Evolutionary conservation across 2,329 filamentous ascomycete species (phyloP), one percentile per base, ranked within the genome.

Genomic region (Arachnomyces sp.): DNA sequence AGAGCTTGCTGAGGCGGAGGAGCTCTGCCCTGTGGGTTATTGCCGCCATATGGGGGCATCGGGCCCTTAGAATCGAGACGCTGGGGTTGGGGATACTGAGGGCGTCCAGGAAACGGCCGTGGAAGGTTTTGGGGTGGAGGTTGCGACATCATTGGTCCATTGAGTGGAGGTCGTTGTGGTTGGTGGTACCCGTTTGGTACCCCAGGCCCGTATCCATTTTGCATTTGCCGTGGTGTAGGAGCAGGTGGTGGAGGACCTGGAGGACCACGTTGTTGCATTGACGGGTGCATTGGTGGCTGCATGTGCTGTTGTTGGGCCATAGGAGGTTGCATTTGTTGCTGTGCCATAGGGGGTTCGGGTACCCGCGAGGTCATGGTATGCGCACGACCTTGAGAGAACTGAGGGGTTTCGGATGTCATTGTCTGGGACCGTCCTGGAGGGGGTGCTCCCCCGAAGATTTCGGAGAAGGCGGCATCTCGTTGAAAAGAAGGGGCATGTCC

Each of bases 401-500:
- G 78, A 44, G 72, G 66, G 25, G 82, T 75, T 49, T 87, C 82
- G 41, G 85, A 88, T 48, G 82, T 92, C 88, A 96, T 95, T 17
- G 90, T 95, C 59, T 95, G 89, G 43, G 89, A 93, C 62, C 92
- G 83, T 43, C 90, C 90, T 25, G 21, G 21, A 25, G 87, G 87
- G 49, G 86, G 88, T 49, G 86, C 77, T 49, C 80, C 81, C 52
- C 90, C 92, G 62, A 96, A 98, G 60, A 96, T 96, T 67, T 90
- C 90, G 51, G 85, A 87, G 65, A 93, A 98, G 50, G 90, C 92
- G 52, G 87, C 86, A 77, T 98, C 89, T 68, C 92, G 84, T 67
- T 92, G 86, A 56, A 65, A 65, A 45, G 72, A 67, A 31, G 73
- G 68, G 38, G 73, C 62, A 57, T 71, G 69, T 45, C 70, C 73